Base-by-base conservation (phyloP, 2,329 filamentous ascomycete genomes). In the Colletotrichum tofieldiae region DNA sequence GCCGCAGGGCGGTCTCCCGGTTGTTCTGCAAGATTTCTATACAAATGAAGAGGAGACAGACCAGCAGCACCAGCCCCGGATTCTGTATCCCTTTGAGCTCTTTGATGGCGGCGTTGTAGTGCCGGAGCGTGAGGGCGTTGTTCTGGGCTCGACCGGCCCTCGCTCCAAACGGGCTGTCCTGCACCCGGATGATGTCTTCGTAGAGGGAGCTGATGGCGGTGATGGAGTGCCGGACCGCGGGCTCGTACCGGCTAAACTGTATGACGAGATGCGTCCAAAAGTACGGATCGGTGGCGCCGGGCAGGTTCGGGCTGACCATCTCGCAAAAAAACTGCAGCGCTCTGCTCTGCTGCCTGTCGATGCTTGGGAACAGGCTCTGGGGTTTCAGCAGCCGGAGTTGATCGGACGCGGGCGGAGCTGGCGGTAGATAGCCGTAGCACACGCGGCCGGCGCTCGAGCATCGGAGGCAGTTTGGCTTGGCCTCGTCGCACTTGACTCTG, bases 401-500 rank as follows among this genome's bases (percentile, higher is more conserved):
- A 20, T 26, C 8, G 8, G 35, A 63, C 58, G 77, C 73, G 6
- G 79, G 77, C 29, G 81, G 75, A 18, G 78, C 73, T 14, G 79
- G 77, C 37, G n/a, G 51, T 11, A 41, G 23, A 71, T 91, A 90
- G 71, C 88, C 89, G 76, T 90, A 88, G 76, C 88, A 90, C 74
- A 82, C 84, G 62, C 88, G 84, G n/a, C 88, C 87, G 3, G 87
- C 89, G 68, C 84, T 86, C 32, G 84, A 83, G 76, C 89, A 90
- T 71, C 86, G 84, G 47, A 83, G 78, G 75, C 89, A 91, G 49
- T 78, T 80, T 0, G 88, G 88, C 66, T 86, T 88, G 18, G 78
- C 80, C 78, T 90, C 88, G 73, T 89, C 88, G 77, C 88, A 90
- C 78, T 90, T 90, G 56, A 90, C 84, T 67, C 86, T 86, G 63